Conservation (phyloP, 2,329 filamentous ascomycete species). For the Lasiodiplodia sp. region DNA sequence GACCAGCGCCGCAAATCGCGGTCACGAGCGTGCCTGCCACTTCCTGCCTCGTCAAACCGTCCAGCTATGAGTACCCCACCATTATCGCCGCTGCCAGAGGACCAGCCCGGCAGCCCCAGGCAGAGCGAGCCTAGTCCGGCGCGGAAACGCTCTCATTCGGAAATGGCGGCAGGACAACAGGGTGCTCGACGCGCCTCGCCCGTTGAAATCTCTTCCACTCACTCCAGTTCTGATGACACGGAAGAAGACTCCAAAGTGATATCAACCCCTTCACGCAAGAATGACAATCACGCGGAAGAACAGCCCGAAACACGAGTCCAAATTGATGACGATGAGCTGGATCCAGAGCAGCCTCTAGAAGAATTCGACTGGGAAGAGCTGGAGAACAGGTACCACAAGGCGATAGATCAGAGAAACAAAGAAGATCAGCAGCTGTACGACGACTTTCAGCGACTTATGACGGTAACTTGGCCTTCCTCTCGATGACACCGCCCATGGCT, state of each 20-base stretch:
- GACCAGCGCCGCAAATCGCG: background rate
- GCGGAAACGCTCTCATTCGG: slow-evolving; percentile 28
- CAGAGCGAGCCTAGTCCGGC: background rate
- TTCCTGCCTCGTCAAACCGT: background rate
- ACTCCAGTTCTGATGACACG: background rate
- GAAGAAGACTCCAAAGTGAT: background rate
- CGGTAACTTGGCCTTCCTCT: slow-evolving; percentile 37
- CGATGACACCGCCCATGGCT: slow-evolving; percentile 43
- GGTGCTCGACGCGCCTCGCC: background rate
- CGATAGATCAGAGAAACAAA: slow-evolving; percentile 67
- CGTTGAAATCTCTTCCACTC: background rate
- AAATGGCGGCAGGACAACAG: slow-evolving; percentile 35
- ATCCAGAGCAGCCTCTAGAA: slow-evolving; percentile 47
- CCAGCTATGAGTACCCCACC: background rate
- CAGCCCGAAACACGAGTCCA: slow-evolving; percentile 28
- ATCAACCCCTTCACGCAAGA: background rate
- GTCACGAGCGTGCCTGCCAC: background rate
- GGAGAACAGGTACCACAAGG: slow-evolving; percentile 70
- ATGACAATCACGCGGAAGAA: slow-evolving; percentile 29
- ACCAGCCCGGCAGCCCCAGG: background rate
- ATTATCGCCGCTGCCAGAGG: background rate
- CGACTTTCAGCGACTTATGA: slow-evolving; percentile 65
- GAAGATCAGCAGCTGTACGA: slow-evolving; percentile 71
- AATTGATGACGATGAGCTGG: slow-evolving; percentile 31
- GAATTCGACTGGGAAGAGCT: slow-evolving; percentile 82